Evolutionary conservation across 1,139 yeast species (phyloP).

Genomic region (Yamadazyma jaroonii): DNA sequence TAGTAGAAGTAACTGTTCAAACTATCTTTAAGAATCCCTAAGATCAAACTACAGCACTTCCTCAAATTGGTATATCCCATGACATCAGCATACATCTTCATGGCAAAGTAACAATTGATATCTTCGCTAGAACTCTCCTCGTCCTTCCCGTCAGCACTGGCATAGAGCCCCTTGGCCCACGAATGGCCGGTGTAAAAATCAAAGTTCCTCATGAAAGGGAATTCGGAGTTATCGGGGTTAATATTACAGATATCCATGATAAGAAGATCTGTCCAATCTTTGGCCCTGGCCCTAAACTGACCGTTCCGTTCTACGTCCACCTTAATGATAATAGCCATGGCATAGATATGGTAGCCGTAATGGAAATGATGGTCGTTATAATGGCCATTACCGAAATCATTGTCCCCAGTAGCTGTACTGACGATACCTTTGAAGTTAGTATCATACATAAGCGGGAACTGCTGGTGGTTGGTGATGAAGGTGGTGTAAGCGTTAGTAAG

Average conservation of each 20-base stretch:
- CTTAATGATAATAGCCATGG: conserved; percentile 72
- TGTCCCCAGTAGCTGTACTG: conserved; percentile 40
- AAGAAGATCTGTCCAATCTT: conserved; percentile 37
- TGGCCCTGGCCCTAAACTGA: conserved; percentile 62
- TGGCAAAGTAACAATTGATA: conserved; percentile 78
- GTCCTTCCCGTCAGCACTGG: conserved; percentile 71
- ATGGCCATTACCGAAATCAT: conserved; percentile 60
- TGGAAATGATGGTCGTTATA: conserved; percentile 85
- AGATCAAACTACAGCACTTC: conserved; percentile 73
- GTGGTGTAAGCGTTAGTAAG: conserved; percentile 53
- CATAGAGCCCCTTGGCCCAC: conserved; percentile 78
- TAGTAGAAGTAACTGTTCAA: conserved; percentile 62
- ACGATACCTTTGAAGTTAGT: conserved; percentile 61
- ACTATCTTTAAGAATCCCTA: conserved; percentile 60
- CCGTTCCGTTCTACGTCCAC: conserved; percentile 61
- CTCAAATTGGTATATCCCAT: conserved; percentile 73
- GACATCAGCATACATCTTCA: conserved; percentile 78
- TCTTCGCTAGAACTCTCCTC: conserved; percentile 86
- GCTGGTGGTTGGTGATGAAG: conserved; percentile 51
- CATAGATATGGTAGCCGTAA: conserved; percentile 73
- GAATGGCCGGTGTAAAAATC: conserved; percentile 85
- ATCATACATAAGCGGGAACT: conserved; percentile 65
- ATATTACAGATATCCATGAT: conserved; percentile 82
- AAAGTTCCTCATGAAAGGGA: conserved; percentile 76
- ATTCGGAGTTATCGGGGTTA: conserved; percentile 52